Evolutionary conservation across 345 rosid genomes (phyloP).

Genomic region (thale cress (Arabidopsis thaliana)): TAIR10.1 NC_003074.8:18709001-18709500

Average conservation of each 20-base stretch:
- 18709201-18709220: background rate
- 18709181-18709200: conserved; percentile 14
- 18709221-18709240: conserved; percentile 21
- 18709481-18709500: conserved; percentile 43
- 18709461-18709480: conserved; percentile 23
- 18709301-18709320: background rate
- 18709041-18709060: conserved; percentile 18
- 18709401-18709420: background rate
- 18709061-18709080: conserved; percentile 10
- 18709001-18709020: conserved; percentile 38
- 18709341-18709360: background rate
- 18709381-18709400: background rate
- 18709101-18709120: conserved; percentile 11
- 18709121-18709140: background rate
- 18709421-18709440: background rate
- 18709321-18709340: background rate
- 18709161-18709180: background rate
- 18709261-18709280: background rate
- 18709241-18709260: conserved; percentile 27
- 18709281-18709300: background rate
- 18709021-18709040: conserved; percentile 20
- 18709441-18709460: background rate
- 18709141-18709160: conserved; percentile 11
- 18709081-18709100: background rate
- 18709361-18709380: background rate